Evolutionary conservation across 257 asterid species (phyloP), one percentile per base, ranked within the genome.

Genomic region (Apocynum venetum): DNA sequence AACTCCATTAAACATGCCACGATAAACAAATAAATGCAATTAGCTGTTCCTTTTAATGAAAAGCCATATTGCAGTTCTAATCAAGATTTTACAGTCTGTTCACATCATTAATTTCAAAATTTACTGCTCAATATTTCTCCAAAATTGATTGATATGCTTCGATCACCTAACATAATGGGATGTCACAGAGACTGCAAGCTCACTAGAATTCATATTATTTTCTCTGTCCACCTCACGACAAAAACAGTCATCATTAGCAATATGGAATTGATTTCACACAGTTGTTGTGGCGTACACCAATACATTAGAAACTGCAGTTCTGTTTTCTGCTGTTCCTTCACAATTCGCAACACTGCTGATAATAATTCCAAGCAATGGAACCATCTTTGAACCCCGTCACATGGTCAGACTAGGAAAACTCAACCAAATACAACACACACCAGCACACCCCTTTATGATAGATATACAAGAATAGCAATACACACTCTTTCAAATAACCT

Each of bases 1-100:
- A 40, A 36, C 55, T 8, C 51, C 17, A 49, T 36, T 51, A 13
- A 56, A 4, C 20, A 31, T 6, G 31, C 25, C 15, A 44, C 44
- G 7, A 78, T 15, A 71, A 77, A 55, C 40, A 67, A 47, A 20
- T 57, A 77, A 64, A 69, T 20, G 38, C 5, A 60, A 57, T 8
- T 0, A 36, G 19, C 47, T n/a, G 4, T 61, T 20, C 43, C 67
- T 17, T 48, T 3, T 41, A 49, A 47, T 4, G 36, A 38, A 38
- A 2, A 46, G 49, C 2, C 5, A 44, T 8, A 17, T 5, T 49
- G 67, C 55, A 11, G 20, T 38, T 43, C 69, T 43, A 44, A 55
- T n/a, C 73, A 53, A 52, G 48, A 59, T 25, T 35, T 53, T 43
- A 65, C 14, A 43, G 56, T 8, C 48, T 36, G 57, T 53, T 65